Base-by-base conservation (phyloP, 169 alveolate genomes). In the Plasmodium cynomolgi region DNA sequence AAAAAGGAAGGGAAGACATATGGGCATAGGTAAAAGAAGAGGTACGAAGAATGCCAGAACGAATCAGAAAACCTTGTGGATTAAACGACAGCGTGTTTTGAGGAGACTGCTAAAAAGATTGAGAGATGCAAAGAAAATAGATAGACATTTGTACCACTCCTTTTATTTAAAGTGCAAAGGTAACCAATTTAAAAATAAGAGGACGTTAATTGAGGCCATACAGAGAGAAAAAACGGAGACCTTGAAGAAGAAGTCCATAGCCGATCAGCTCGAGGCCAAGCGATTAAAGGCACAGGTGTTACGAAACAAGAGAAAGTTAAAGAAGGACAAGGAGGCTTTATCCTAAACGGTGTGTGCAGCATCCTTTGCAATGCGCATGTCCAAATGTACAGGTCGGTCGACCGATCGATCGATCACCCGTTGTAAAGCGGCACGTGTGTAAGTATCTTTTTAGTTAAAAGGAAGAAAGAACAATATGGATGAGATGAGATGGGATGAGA, bases 151-250 rank as follows among this genome's bases (percentile, higher is more conserved):
- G 98, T 99, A 99, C 98, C 99, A 99, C 96, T 97, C 98, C 94
- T 98, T 99, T 98, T 99, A 99, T 98, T 90, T 98, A 96, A 98
- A 97, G 41, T 97, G 99, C 95, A 99, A 99, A 98, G 99, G 99
- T 97, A 99, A 99, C 97, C 99, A 97, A 95, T 99, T 97, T 98
- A 98, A 98, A 97, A 99, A 98, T 97, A 99, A 99, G 98, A 97
- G 99, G 73, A 99, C 99, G 85, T 96, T 99, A 91, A 97, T 98
- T 90, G 99, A 99, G 95, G 99, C 99, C 68, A 98, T 99, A 96
- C 99, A 98, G 97, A 95, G 96, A 92, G 98, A 97, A 96, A 98
- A 98, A 96, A 97, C 97, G 85, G 98, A 98, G 82, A 98, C 98
- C 96, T 92, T 97, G 73, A 96, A 98, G 93, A 98, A 97, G 97